Percentiles rank a stretch among this genome's conserved stretches.
Conservation (phyloP, 2,329 filamentous ascomycete genomes). For the Colletotrichum plurivorum region DNA sequence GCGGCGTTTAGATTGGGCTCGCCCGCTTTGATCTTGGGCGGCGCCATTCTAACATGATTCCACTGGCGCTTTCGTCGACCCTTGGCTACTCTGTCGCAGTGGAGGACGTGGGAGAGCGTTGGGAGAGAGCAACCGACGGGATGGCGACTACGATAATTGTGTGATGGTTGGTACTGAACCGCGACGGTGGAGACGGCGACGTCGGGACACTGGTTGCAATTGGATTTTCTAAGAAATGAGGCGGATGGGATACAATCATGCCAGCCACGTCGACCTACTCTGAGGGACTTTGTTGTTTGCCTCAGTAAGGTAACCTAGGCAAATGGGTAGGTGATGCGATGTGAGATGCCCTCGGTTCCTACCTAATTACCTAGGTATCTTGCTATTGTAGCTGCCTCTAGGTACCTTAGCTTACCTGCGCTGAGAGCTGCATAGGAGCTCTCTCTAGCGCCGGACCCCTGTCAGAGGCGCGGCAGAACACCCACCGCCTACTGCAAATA, state of each 20-base stretch:
- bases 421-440: background rate
- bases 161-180: too few species aligned
- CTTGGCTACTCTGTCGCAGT: background rate
- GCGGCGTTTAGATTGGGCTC: slow-evolving; percentile 38
- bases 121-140: background rate
- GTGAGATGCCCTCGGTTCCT: background rate
- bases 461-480: slow-evolving; percentile 11
- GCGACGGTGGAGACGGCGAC: too few species aligned
- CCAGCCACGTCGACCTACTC: too few species aligned
- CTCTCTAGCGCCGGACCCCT: slow-evolving; percentile 1
- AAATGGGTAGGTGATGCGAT: background rate
- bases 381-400: background rate
- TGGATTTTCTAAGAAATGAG: too few species aligned
- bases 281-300: too few species aligned
- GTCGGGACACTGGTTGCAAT: too few species aligned
- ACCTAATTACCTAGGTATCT: background rate
- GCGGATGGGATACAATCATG: too few species aligned
- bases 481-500: slow-evolving; percentile 16
- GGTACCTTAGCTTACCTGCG: slow-evolving; percentile 1
- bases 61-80: background rate
- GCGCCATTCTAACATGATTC: slow-evolving; percentile 16
- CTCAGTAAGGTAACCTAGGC: too few species aligned
- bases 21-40: slow-evolving; percentile 33
- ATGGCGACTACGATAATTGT: background rate
- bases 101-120: background rate